Percentiles rank a stretch among this genome's conserved stretches.
Evolutionary conservation across 371 early-diverging fungal species (phyloP).

Genomic region (Zopfochytrium polystomum): DNA sequence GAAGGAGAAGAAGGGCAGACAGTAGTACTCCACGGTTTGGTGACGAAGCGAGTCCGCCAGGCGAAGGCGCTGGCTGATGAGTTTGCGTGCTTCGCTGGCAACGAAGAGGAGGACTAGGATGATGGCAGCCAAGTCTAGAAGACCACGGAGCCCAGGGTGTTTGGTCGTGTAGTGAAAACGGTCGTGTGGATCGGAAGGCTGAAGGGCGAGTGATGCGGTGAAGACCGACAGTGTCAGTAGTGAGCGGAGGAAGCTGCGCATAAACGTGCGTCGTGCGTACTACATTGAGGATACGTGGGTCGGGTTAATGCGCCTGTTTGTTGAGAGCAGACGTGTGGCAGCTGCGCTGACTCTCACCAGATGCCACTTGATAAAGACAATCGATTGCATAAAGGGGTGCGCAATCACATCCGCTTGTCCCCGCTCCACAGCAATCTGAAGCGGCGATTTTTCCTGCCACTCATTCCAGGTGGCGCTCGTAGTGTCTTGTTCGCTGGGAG

Average conservation of each 20-base stretch:
- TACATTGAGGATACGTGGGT: too few species aligned
- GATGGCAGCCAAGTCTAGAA: too few species aligned
- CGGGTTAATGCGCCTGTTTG: too few species aligned
- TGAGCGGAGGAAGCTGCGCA: constrained; percentile 8
- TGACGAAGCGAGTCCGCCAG: constrained; percentile 8
- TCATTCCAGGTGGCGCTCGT: too few species aligned
- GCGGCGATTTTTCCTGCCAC: constrained; percentile 4
- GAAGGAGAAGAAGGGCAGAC: constrained; percentile 11
- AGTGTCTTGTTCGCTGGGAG: too few species aligned
- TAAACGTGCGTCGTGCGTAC: constrained; percentile 13
- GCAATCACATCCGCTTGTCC: constrained; percentile 11
- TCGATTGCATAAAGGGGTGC: constrained; percentile 13
- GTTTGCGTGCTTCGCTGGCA: constrained; percentile 1
- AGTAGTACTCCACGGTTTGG: constrained; percentile 9
- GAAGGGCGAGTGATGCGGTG: constrained; percentile 13
- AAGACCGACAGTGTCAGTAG: constrained; percentile 2
- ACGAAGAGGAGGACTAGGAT: too few species aligned
- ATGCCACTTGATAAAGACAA: constrained; percentile 18
- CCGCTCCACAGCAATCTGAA: constrained; percentile 15
- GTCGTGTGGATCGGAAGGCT: constrained; percentile 3
- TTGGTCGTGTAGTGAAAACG: too few species aligned
- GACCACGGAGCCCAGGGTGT: too few species aligned
- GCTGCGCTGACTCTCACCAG: too few species aligned
- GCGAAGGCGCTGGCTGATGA: background rate
- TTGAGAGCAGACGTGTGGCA: too few species aligned